Evolutionary conservation across 495 filamentous ascomycete genomes (phyloP).

Genomic region (Hypoxylon perforatum): DNA sequence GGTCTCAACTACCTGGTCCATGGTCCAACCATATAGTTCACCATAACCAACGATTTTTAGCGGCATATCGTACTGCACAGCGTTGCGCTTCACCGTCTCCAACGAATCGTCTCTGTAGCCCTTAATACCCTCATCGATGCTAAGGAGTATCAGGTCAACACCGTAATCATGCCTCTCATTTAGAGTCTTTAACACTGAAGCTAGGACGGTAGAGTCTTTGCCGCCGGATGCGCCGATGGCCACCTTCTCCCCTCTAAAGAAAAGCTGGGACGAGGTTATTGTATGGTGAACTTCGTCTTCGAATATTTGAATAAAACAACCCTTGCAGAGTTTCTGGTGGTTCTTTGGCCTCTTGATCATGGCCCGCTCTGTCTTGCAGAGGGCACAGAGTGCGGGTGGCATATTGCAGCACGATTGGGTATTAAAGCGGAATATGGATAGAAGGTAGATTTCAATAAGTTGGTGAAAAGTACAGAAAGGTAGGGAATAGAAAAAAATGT

Average conservation of each 20-base stretch:
- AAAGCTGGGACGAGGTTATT: slow-evolving; percentile 80
- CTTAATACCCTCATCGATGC: slow-evolving; percentile 96
- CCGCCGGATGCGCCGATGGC: slow-evolving; percentile 97
- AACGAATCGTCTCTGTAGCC: slow-evolving; percentile 96
- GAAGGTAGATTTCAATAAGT: not conserved
- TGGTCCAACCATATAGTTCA: slow-evolving; percentile 98
- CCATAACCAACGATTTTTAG: slow-evolving; percentile 91
- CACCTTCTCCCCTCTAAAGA: slow-evolving; percentile 84
- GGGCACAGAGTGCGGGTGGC: slow-evolving; percentile 70
- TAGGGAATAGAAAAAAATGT: slow-evolving; percentile 1
- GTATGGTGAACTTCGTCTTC: slow-evolving; percentile 95
- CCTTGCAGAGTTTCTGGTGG: slow-evolving; percentile 87
- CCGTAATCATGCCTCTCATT: slow-evolving; percentile 91
- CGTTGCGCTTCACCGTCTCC: slow-evolving; percentile 95
- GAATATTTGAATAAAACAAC: slow-evolving; percentile 87
- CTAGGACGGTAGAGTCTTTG: slow-evolving; percentile 97
- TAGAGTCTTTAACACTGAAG: slow-evolving; percentile 91
- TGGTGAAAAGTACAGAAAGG: not conserved
- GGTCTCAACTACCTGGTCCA: slow-evolving; percentile 96
- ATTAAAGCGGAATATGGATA: not conserved
- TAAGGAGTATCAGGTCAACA: slow-evolving; percentile 84
- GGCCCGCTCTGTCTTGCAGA: slow-evolving; percentile 80
- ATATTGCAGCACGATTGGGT: slow-evolving; percentile 41
- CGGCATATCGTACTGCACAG: slow-evolving; percentile 87
- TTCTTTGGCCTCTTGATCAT: slow-evolving; percentile 95